These are phyloP conservation scores for Hymenoscyphus infarciens DNA, from an alignment of 2,329 filamentous ascomycete species.

Conservation along the genomic window DNA sequence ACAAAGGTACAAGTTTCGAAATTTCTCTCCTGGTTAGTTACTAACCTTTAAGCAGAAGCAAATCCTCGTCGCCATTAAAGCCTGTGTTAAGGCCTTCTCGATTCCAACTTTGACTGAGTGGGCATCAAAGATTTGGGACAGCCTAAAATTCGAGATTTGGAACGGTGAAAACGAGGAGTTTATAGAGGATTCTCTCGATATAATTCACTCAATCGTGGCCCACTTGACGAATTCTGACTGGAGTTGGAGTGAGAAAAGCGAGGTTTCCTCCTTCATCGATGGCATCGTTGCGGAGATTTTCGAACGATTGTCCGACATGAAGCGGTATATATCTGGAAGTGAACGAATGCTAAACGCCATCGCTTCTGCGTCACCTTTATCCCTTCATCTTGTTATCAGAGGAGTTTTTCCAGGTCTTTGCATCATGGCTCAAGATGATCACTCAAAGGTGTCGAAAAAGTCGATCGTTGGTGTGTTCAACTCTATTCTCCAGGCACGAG, in stretches of 20 bases:
- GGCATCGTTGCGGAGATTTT: conserved; percentile 15
- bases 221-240: conserved; percentile 7
- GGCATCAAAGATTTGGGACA: conserved; percentile 32
- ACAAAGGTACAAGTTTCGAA: conserved; percentile 27
- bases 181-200: conserved; percentile 26
- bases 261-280: conserved; percentile 15
- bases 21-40: background rate
- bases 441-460: conserved; percentile 24
- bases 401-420: conserved; percentile 23
- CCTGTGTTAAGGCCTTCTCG: conserved; percentile 24
- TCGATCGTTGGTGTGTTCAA: conserved; percentile 31
- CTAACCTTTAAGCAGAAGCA: conserved; percentile 25
- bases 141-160: conserved; percentile 35
- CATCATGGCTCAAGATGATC: conserved; percentile 23
- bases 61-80: conserved; percentile 25
- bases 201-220: conserved; percentile 24
- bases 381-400: conserved; percentile 23
- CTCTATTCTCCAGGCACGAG: conserved; percentile 26
- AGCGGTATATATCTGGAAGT: conserved; percentile 10
- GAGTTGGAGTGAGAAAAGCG: conserved; percentile 12
- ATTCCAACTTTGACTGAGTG: conserved; percentile 18
- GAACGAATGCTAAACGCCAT: conserved; percentile 26
- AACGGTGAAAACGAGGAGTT: conserved; percentile 34
- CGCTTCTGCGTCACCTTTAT: conserved; percentile 21
- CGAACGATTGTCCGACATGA: conserved; percentile 14